Conservation (phyloP, 306 rosid genomes). For the Cucurbita argyrosperma region DNA sequence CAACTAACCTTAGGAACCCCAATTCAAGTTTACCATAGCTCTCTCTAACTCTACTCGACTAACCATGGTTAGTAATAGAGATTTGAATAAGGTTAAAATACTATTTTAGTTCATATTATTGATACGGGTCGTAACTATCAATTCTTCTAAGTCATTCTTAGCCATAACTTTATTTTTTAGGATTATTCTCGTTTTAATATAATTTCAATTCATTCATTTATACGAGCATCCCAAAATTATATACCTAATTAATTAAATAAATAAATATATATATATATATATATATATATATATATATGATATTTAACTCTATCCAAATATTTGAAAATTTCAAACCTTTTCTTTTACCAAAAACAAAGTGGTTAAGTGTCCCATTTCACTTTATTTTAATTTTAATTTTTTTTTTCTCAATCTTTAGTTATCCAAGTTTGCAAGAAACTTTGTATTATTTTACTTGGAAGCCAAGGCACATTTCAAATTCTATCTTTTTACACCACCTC, state of each 20-base stretch:
- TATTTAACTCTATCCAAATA: neutral
- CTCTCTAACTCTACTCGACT: neutral
- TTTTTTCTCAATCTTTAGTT: neutral
- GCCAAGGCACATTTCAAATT: neutral
- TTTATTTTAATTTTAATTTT: neutral
- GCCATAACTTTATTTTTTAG: no score
- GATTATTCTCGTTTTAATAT: no score
- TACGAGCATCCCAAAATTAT: no score
- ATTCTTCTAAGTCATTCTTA: no score
- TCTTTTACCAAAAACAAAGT: neutral
- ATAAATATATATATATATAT: neutral
- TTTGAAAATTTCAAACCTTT: neutral
- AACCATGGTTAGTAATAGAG: neutral
- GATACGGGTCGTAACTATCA: no score
- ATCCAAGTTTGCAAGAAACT: neutral
- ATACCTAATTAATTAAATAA: no score
- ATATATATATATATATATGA: neutral
- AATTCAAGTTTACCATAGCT: no score
- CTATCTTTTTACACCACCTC: neutral
- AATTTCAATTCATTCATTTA: no score
- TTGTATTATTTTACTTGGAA: neutral
- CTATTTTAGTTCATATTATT: no score
- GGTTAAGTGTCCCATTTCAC: neutral
- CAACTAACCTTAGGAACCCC: no score
- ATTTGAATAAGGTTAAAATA: no score